These are phyloP conservation scores for Suhomyces tanzawaensis DNA, from an alignment of 805 yeast species.

Conservation along the genomic window DNA sequence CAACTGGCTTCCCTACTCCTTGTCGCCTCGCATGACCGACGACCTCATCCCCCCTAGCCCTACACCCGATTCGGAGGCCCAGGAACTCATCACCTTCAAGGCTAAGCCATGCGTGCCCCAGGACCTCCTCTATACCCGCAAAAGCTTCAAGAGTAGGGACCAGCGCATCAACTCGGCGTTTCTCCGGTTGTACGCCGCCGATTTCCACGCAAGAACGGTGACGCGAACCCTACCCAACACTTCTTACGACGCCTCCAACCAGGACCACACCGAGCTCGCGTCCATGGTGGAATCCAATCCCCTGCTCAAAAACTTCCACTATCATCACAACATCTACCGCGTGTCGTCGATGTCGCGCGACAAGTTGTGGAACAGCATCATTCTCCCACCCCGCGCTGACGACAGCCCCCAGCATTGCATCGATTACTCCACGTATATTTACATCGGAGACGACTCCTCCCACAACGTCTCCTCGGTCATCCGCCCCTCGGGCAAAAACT, in stretches of 20 bases:
- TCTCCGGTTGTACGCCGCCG: slow-evolving; percentile 49
- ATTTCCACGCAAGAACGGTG: slow-evolving; percentile 37
- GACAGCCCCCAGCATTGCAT: slow-evolving; percentile 20
- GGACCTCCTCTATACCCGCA: slow-evolving; percentile 7
- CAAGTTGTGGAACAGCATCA: slow-evolving; percentile 52
- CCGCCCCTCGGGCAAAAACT: slow-evolving; percentile 7
- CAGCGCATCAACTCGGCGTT: slow-evolving; percentile 51
- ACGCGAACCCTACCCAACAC: slow-evolving; percentile 18
- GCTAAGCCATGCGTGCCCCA: slow-evolving; percentile 3
- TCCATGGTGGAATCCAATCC: slow-evolving; percentile 13
- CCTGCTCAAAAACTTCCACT: slow-evolving; percentile 26
- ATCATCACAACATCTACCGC: slow-evolving; percentile 23
- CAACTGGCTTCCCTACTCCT: slow-evolving; percentile 4
- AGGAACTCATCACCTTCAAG: slow-evolving; percentile 12
- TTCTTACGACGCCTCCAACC: slow-evolving; percentile 14
- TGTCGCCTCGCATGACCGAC: slow-evolving; percentile 10
- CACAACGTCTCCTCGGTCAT: slow-evolving; percentile 5
- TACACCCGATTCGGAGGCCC: background rate
- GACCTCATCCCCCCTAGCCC: slow-evolving; percentile 6
- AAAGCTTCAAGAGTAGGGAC: slow-evolving; percentile 36
- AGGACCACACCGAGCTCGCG: slow-evolving; percentile 12
- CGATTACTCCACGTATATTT: slow-evolving; percentile 21
- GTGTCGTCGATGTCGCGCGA: slow-evolving; percentile 46
- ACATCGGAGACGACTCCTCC: slow-evolving; percentile 19
- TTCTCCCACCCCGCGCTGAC: slow-evolving; percentile 52